A percentile compares a stretch with the other conserved stretches of the same genome.
Evolutionary conservation across 2,329 filamentous ascomycete species (phyloP).

Genomic region (Sordariomycetes sp.): DNA sequence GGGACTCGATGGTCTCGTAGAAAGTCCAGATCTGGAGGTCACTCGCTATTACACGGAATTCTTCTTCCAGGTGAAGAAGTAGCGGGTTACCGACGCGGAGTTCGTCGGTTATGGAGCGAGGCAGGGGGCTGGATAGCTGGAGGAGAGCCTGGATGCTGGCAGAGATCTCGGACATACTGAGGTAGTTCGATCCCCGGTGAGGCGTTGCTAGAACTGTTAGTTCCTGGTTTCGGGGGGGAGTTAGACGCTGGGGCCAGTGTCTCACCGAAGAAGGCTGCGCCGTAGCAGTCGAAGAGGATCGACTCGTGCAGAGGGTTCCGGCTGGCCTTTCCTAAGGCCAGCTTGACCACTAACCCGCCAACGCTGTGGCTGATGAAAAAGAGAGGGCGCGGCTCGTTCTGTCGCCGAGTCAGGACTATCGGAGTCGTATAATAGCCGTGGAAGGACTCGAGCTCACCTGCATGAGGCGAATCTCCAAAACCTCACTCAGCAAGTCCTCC

Average conservation of each 20-base stretch:
- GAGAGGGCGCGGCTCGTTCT: conserved; percentile 32
- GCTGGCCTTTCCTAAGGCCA: conserved; percentile 38
- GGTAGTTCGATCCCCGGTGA: conserved; percentile 52
- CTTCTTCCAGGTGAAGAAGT: conserved; percentile 38
- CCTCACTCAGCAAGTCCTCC: conserved; percentile 32
- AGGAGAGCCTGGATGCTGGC: conserved; percentile 42
- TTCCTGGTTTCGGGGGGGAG: neutral
- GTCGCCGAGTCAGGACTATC: neutral
- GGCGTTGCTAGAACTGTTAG: conserved; percentile 34
- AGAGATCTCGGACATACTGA: conserved; percentile 46
- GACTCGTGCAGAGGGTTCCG: conserved; percentile 23
- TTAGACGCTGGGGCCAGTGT: neutral
- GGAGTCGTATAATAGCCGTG: neutral
- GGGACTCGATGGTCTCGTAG: conserved; percentile 46
- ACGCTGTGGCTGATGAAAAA: conserved; percentile 53
- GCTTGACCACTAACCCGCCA: conserved; percentile 49
- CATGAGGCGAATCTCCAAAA: conserved; percentile 21
- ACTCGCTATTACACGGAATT: conserved; percentile 43
- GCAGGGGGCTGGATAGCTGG: conserved; percentile 38
- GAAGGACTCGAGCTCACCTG: conserved; percentile 12
- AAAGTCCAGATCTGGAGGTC: conserved; percentile 53
- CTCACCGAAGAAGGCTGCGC: conserved; percentile 49
- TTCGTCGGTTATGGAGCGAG: conserved; percentile 35
- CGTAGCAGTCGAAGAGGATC: conserved; percentile 46
- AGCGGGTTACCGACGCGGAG: conserved; percentile 38